Conservation (phyloP, 1,284 basidiomycete species). For the Rhodotorula sp. region DNA sequence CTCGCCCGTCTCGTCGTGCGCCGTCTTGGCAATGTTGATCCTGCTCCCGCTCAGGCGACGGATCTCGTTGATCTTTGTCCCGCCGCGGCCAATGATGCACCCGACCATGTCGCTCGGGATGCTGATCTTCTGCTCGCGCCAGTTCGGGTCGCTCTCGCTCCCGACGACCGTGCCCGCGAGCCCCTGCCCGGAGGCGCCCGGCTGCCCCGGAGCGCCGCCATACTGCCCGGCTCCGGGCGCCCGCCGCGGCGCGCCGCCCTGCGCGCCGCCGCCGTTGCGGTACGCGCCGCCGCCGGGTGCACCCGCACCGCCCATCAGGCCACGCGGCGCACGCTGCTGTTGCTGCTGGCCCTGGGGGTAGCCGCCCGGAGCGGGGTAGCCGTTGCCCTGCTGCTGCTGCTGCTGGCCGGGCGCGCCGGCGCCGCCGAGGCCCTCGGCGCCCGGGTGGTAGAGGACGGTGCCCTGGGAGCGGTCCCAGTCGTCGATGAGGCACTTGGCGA, state of each 20-base stretch:
- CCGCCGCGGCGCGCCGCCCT: not conserved
- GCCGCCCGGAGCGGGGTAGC: not conserved
- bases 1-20: slow-evolving; percentile 97
- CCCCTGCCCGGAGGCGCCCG: slow-evolving; percentile 9
- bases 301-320: not conserved
- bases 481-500: slow-evolving; percentile 90
- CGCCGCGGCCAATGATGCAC: slow-evolving; percentile 74
- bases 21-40: slow-evolving; percentile 97
- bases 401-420: slow-evolving; percentile 4
- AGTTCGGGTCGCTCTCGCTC: slow-evolving; percentile 60
- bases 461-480: slow-evolving; percentile 94
- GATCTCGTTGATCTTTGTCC: slow-evolving; percentile 98
- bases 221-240: no score
- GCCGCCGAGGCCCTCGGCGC: slow-evolving; percentile 62
- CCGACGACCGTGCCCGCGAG: slow-evolving; percentile 56
- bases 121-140: slow-evolving; percentile 97
- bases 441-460: slow-evolving; percentile 94
- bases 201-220: no score
- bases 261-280: slow-evolving; percentile 1
- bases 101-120: slow-evolving; percentile 94
- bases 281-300: not conserved
- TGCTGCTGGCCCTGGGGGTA: not conserved
- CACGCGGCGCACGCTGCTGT: not conserved
- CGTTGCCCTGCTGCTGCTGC: slow-evolving; percentile 11
- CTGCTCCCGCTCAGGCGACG: slow-evolving; percentile 92